Percentiles rank a stretch among this genome's conserved stretches.
These are phyloP conservation scores for Meredithiella fracta DNA, from an alignment of 2,329 filamentous ascomycete species.

Conservation along the genomic window DNA sequence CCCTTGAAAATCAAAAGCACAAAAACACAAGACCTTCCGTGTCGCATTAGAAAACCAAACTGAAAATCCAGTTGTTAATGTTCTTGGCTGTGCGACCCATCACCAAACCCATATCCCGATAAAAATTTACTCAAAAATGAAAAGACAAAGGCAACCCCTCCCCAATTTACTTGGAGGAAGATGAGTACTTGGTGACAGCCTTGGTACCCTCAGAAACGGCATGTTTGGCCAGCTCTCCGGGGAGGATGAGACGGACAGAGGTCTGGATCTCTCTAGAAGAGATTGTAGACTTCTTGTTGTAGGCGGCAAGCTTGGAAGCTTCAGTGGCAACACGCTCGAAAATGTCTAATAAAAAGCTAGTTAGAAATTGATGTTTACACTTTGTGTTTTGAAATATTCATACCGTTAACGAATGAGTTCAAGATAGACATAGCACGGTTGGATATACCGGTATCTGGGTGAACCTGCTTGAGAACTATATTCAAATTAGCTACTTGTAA, in stretches of 20 bases:
- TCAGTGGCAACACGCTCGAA: slow-evolving; percentile 98
- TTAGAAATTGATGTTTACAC: slow-evolving; percentile 16
- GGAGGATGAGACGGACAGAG: slow-evolving; percentile 89
- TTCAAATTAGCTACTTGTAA: slow-evolving; percentile 9
- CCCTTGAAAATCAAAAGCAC: slow-evolving; percentile 32
- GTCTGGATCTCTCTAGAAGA: slow-evolving; percentile 99
- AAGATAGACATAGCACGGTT: slow-evolving; percentile 99
- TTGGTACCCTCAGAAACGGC: slow-evolving; percentile 99
- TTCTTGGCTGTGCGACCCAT: slow-evolving; percentile 30
- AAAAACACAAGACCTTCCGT: slow-evolving; percentile 43
- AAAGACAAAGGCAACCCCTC: slow-evolving; percentile 30
- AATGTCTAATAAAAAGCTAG: slow-evolving; percentile 47
- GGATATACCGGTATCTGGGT: slow-evolving; percentile 99
- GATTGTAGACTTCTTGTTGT: slow-evolving; percentile 99
- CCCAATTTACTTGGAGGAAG: slow-evolving; percentile 95
- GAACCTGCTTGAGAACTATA: slow-evolving; percentile 96
- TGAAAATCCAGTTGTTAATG: slow-evolving; percentile 19
- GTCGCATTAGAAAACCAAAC: slow-evolving; percentile 55
- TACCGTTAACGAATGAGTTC: slow-evolving; percentile 99
- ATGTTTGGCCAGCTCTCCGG: slow-evolving; percentile 98
- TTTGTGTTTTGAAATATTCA: slow-evolving; percentile 21
- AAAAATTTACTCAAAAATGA: slow-evolving; percentile 35
- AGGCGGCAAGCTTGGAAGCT: slow-evolving; percentile 95
- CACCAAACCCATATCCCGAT: slow-evolving; percentile 36
- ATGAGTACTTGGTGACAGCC: slow-evolving; percentile 99